Percentiles rank a stretch among this genome's conserved stretches.
Evolutionary conservation across 1,284 basidiomycete genomes (phyloP).

Genomic region (Boletus hoseneyae): DNA sequence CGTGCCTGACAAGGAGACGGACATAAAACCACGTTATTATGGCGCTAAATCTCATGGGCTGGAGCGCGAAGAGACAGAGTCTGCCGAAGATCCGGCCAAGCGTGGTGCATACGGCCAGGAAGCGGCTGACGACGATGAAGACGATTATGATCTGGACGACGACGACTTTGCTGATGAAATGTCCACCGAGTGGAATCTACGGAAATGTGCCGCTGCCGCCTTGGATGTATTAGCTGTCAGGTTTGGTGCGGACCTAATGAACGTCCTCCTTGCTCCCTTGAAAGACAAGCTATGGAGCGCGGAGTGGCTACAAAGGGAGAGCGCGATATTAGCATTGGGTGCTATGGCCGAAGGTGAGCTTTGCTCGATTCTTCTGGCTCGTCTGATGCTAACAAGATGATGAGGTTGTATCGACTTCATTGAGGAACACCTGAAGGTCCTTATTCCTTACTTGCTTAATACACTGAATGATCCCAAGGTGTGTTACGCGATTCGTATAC

Average conservation of each 20-base stretch:
- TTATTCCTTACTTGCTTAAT: conserved; percentile 91
- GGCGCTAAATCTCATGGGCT: conserved; percentile 80
- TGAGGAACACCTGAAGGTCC: conserved; percentile 88
- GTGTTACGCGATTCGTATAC: neutral
- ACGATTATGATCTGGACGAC: conserved; percentile 82
- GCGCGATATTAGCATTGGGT: conserved; percentile 93
- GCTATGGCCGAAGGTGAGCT: conserved; percentile 93
- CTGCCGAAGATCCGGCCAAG: conserved; percentile 50
- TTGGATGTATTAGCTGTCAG: conserved; percentile 95
- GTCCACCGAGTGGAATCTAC: conserved; percentile 98
- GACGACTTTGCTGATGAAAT: conserved; percentile 96
- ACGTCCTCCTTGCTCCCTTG: conserved; percentile 84
- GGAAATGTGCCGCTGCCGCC: conserved; percentile 98
- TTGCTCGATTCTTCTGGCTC: neutral
- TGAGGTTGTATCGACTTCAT: conserved; percentile 96
- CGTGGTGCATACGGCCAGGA: conserved; percentile 71
- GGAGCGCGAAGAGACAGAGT: conserved; percentile 62
- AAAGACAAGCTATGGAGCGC: conserved; percentile 92
- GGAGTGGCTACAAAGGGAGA: conserved; percentile 95
- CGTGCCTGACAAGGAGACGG: conserved; percentile 89
- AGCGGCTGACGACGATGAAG: conserved; percentile 69
- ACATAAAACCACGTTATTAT: conserved; percentile 96
- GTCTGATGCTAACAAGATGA: conserved; percentile 10
- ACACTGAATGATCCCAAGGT: conserved; percentile 92
- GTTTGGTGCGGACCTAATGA: conserved; percentile 84